These are phyloP conservation scores for Trichomonas vaginalis DNA, from an alignment of 208 protist species.

Conservation along the genomic window DNA sequence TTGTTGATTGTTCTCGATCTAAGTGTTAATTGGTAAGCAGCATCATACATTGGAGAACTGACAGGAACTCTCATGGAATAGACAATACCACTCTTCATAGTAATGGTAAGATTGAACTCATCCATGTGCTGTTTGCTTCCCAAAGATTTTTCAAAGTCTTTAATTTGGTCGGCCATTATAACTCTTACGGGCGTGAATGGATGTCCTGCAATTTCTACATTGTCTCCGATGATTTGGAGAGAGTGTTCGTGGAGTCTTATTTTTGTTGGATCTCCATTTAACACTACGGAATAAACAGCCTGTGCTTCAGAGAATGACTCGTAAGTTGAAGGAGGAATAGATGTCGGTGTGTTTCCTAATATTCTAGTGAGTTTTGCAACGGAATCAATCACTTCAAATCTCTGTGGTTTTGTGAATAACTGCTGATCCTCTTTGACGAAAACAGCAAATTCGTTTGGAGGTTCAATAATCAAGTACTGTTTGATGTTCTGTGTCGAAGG, in stretches of 20 bases:
- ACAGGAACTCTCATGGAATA: neutral
- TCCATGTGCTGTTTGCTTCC: too few species aligned
- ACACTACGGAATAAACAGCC: neutral
- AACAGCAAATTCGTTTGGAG: neutral
- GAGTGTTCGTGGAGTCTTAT: neutral
- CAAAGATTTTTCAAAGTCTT: neutral
- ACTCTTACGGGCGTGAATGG: neutral
- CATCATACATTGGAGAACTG: neutral
- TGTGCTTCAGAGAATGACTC: neutral
- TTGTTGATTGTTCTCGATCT: neutral
- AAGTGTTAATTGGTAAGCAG: neutral
- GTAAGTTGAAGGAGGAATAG: neutral
- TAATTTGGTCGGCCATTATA: neutral
- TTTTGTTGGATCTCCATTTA: neutral
- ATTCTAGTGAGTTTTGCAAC: neutral
- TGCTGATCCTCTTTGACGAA: neutral
- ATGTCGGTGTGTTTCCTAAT: neutral
- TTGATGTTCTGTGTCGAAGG: neutral
- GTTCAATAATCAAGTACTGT: neutral
- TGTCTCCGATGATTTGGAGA: neutral
- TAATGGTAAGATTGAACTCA: neutral
- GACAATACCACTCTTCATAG: neutral
- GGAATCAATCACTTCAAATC: neutral
- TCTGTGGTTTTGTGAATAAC: neutral
- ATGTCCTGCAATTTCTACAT: neutral